A percentile compares a stretch with the other conserved stretches of the same genome.
phyloP scores from a whole-genome alignment of 805 yeast species.

The Candida stauntonica region DNA sequence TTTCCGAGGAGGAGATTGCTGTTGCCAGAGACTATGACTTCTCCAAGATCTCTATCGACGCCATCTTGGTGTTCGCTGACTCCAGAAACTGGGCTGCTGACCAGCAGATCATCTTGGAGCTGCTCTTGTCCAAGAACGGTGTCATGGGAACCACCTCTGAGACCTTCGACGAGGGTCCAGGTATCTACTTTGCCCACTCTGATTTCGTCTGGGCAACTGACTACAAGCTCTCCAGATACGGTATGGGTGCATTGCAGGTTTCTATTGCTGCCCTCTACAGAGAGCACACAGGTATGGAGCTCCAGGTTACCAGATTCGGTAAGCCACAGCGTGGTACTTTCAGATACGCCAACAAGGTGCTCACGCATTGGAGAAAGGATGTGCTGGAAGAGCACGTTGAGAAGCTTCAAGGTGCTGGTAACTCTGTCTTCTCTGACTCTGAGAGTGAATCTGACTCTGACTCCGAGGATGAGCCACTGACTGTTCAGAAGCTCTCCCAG shows the following conservation, averaged over 20 bases:
- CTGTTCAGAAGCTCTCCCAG: slow-evolving; percentile 41
- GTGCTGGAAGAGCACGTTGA: slow-evolving; percentile 71
- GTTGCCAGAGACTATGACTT: slow-evolving; percentile 58
- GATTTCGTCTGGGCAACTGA: slow-evolving; percentile 94
- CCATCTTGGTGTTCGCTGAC: slow-evolving; percentile 86
- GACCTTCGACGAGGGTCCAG: slow-evolving; percentile 73
- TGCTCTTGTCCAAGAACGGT: slow-evolving; percentile 72
- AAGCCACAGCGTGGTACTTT: slow-evolving; percentile 89
- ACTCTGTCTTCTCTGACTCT: slow-evolving; percentile 22
- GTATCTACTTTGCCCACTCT: slow-evolving; percentile 82
- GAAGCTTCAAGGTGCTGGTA: slow-evolving; percentile 35
- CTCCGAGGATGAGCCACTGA: slow-evolving; percentile 40
- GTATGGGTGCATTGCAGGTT: slow-evolving; percentile 93
- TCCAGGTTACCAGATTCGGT: slow-evolving; percentile 80
- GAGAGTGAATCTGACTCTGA: slow-evolving; percentile 28
- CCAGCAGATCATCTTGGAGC: slow-evolving; percentile 82
- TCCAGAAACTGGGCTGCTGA: slow-evolving; percentile 92
- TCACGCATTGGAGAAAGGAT: slow-evolving; percentile 73
- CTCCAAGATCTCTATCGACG: slow-evolving; percentile 63
- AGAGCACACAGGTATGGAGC: slow-evolving; percentile 79
- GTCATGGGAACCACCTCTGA: slow-evolving; percentile 77
- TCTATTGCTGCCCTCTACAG: slow-evolving; percentile 80
- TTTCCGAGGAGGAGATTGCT: slow-evolving; percentile 64
- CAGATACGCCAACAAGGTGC: slow-evolving; percentile 73
- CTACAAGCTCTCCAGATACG: slow-evolving; percentile 75